These are phyloP conservation scores for Neurospora sp. DNA, from an alignment of 495 filamentous ascomycete species.

Conservation along the genomic window DNA sequence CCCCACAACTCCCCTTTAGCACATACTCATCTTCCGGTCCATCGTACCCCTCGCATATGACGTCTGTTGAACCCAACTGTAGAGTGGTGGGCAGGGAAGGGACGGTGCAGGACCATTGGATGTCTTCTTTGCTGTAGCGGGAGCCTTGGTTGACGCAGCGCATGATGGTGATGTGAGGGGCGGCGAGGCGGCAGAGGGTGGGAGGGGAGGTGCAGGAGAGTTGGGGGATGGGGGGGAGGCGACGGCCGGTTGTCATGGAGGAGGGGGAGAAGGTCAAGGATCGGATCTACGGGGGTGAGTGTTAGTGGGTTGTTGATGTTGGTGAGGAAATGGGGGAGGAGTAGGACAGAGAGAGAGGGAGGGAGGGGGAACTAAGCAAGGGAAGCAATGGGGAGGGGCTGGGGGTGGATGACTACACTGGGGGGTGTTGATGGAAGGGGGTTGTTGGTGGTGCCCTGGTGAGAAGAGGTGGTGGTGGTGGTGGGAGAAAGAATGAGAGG, in stretches of 20 bases:
- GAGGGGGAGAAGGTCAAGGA: constrained; percentile 61
- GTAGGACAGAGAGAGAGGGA: not conserved
- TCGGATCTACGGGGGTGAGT: constrained; percentile 37
- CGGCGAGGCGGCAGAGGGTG: constrained; percentile 51
- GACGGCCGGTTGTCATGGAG: constrained; percentile 54
- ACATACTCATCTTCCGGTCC: constrained; percentile 67
- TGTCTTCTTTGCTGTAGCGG: constrained; percentile 56
- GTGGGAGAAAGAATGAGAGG: not conserved
- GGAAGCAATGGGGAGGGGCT: no score
- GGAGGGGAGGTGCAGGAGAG: constrained; percentile 70
- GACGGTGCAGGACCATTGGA: constrained; percentile 85
- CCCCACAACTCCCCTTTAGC: constrained; percentile 82
- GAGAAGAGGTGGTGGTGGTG: not conserved
- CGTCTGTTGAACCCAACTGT: constrained; percentile 82
- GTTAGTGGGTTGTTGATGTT: not conserved
- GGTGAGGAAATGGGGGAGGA: not conserved
- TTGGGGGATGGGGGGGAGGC: constrained; percentile 64
- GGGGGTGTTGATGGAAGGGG: no score
- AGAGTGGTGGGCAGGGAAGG: constrained; percentile 63
- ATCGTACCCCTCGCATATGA: constrained; percentile 85
- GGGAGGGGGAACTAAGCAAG: no score
- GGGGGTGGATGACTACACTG: no score
- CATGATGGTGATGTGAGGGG: constrained; percentile 56
- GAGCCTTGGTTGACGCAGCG: constrained; percentile 78
- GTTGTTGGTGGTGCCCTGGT: no score